A percentile compares a stretch with the other conserved stretches of the same genome.
Evolutionary conservation across 371 early-diverging fungal genomes (phyloP).

Genomic region (Racocetra persica): DNA sequence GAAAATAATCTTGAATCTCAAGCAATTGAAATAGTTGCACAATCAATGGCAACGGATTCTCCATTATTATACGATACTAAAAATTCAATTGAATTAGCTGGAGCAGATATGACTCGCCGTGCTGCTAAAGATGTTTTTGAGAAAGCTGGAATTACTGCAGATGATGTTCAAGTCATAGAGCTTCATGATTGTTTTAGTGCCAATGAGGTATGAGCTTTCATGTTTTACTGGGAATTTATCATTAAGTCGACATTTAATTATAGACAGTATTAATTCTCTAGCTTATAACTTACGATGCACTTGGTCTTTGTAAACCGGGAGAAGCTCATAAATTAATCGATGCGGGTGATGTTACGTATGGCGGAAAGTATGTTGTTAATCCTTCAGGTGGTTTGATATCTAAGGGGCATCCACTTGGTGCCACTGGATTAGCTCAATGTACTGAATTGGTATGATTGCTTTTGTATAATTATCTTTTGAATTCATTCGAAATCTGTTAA

Average conservation of each 20-base stretch:
- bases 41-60: slow-evolving; percentile 80
- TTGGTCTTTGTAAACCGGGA: slow-evolving; percentile 72
- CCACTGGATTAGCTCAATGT: slow-evolving; percentile 85
- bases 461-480: not conserved
- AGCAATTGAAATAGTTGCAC: slow-evolving; percentile 75
- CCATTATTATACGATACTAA: slow-evolving; percentile 61
- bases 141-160: slow-evolving; percentile 65
- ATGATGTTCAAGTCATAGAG: slow-evolving; percentile 76
- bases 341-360: slow-evolving; percentile 59
- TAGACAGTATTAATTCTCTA: slow-evolving; percentile 25
- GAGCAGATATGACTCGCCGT: slow-evolving; percentile 76
- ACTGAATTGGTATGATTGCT: slow-evolving; percentile 53
- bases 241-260: not conserved
- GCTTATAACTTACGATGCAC: slow-evolving; percentile 80
- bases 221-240: too few relatives aligned
- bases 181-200: slow-evolving; percentile 86
- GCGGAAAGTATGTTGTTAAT: slow-evolving; percentile 75
- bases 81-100: slow-evolving; percentile 69
- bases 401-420: slow-evolving; percentile 85
- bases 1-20: slow-evolving; percentile 70
- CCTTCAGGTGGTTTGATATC: slow-evolving; percentile 84
- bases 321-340: slow-evolving; percentile 70
- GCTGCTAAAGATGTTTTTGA: slow-evolving; percentile 66
- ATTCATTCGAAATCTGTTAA: not conserved
- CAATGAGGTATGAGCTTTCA: slow-evolving; percentile 65